Base-by-base conservation (phyloP, 345 rosid species). In the Ceriops tagal region DNA sequence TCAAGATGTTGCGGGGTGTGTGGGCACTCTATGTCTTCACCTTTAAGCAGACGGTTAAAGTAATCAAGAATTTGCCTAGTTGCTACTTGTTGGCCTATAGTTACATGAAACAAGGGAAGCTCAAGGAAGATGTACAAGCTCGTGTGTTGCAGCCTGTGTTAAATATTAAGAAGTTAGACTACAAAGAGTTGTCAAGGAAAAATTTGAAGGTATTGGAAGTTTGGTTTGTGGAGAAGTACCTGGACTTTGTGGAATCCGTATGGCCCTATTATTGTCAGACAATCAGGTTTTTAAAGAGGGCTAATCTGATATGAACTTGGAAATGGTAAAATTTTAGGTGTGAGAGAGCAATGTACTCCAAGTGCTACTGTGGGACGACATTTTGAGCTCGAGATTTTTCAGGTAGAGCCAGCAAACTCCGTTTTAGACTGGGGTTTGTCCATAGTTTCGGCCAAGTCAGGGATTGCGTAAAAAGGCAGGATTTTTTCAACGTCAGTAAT, bases 231-330 rank as follows among this genome's bases (percentile, higher is more conserved):
- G 98, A 93, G 81, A 82, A 66, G 76, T 85, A 88, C 78, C 66
- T 93, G 81, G 97, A 89, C 72, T 91, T 68, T 68, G 82, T 93
- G 69, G 97, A 93, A 71, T 88, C 91, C 34, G 72, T 93, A 77
- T 93, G 98, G 97, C 97, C 97, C n/a, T 81, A 79, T 77, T 91
- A 93, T 79, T 93, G 98, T 80, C 83, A 95, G 80, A 88, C 97
- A 49, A 85, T 93, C 83, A 84, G 98, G 77, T 93, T 91, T 79
- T 82, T 93, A 28, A 93, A 93, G 83, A 93, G 87, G 84, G 96
- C 96, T 68, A 88, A 91, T 79, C 78, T 93, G 65, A 83, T 93
- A 61, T 90, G 49, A 81, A 75, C 30, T 62, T 27, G 66, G 63
- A 26, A 67, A 60, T 10, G 21, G 20, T 20, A 21, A 34, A 62